Percentiles rank a stretch among this genome's conserved stretches.
These are phyloP conservation scores for Phialophora tarda DNA, from an alignment of 2,329 filamentous ascomycete genomes.

Conservation along the genomic window DNA sequence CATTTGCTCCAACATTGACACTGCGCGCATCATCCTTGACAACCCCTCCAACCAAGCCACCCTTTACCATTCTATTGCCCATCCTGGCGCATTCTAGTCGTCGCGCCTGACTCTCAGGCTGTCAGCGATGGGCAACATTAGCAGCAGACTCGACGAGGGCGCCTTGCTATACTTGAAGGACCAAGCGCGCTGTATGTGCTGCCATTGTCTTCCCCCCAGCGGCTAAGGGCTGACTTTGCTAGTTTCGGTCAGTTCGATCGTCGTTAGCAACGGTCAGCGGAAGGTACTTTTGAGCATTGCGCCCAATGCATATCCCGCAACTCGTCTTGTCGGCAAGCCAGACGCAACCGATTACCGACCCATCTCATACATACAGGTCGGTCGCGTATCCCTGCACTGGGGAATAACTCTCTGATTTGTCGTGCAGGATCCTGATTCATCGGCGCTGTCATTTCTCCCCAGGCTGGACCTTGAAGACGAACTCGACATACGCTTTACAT, in stretches of 20 bases:
- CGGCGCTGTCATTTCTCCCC: constrained; percentile 69
- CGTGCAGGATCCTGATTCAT: constrained; percentile 74
- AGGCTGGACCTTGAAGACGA: constrained; percentile 91
- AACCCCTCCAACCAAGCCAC: not conserved
- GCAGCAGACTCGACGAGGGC: constrained; percentile 85
- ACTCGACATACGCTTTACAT: constrained; percentile 89
- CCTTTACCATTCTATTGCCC: constrained; percentile 8
- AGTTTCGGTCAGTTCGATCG: constrained; percentile 88
- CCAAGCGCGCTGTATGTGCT: constrained; percentile 79
- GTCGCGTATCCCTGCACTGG: not conserved
- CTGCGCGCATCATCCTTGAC: constrained; percentile 4
- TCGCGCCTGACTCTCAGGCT: constrained; percentile 25
- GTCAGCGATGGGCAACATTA: constrained; percentile 80
- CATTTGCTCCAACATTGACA: constrained; percentile 24
- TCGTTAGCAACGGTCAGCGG: constrained; percentile 78
- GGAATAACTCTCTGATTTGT: constrained; percentile 28
- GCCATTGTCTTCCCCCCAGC: not conserved
- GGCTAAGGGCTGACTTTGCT: constrained; percentile 38
- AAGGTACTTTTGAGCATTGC: constrained; percentile 76
- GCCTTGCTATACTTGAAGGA: constrained; percentile 83
- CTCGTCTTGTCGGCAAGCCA: constrained; percentile 73
- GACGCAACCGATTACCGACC: constrained; percentile 74
- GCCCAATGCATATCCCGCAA: constrained; percentile 87
- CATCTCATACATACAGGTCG: constrained; percentile 90
- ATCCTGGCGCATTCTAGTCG: constrained; percentile 28